Conservation (phyloP, 441 rosid species). For the Aleurites moluccanus region DNA sequence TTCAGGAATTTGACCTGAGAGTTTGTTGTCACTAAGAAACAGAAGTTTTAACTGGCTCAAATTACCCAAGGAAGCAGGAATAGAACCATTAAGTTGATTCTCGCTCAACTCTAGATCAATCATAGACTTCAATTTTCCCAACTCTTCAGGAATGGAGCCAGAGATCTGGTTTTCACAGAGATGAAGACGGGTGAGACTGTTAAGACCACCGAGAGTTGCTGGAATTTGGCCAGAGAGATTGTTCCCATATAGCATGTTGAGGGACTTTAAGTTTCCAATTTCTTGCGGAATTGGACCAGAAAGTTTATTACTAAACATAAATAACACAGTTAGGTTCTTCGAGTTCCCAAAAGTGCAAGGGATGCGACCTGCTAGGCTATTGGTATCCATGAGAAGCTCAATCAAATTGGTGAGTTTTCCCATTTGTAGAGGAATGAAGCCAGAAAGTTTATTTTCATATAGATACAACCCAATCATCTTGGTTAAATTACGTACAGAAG, state of each 20-base stretch:
- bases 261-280: constrained; percentile 36
- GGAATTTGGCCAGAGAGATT: constrained; percentile 33
- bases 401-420: constrained; percentile 31
- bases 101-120: constrained; percentile 17
- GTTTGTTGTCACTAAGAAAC: constrained; percentile 22
- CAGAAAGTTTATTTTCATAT: constrained; percentile 32
- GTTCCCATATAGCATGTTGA: constrained; percentile 6
- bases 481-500: constrained; percentile 34
- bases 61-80: constrained; percentile 33
- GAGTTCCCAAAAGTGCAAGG: constrained; percentile 34
- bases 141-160: constrained; percentile 37
- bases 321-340: constrained; percentile 17
- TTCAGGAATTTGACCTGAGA: constrained; percentile 35
- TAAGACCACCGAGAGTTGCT: constrained; percentile 25
- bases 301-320: constrained; percentile 24
- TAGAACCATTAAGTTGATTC: constrained; percentile 27
- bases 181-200: constrained; percentile 5
- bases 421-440: constrained; percentile 39
- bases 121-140: constrained; percentile 36
- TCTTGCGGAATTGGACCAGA: constrained; percentile 32
- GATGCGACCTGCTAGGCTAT: constrained; percentile 26
- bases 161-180: constrained; percentile 33
- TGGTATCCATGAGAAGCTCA: constrained; percentile 7
- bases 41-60: constrained; percentile 14
- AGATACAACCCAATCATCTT: constrained; percentile 21